These are phyloP conservation scores for Fusarium circinatum DNA, from an alignment of 2,329 filamentous ascomycete species.

Conservation along the genomic window DNA sequence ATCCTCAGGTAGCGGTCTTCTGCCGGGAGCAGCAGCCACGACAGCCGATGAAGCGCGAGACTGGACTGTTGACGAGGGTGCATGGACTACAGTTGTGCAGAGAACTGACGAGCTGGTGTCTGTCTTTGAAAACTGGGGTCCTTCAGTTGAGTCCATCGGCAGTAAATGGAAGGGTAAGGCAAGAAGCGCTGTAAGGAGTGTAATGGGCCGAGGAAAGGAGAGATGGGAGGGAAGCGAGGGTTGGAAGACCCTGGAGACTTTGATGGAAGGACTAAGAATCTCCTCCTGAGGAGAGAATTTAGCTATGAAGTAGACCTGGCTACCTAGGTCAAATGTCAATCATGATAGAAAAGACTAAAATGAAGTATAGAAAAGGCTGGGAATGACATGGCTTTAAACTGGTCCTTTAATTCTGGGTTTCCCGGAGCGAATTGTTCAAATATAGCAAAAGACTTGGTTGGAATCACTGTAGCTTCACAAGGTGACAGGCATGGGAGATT, in stretches of 20 bases:
- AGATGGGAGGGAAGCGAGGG: constrained; percentile 81
- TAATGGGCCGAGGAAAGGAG: constrained; percentile 84
- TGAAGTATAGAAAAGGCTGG: background rate
- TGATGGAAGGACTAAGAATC: constrained; percentile 65
- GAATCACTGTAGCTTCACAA: background rate
- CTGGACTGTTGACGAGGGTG: constrained; percentile 64
- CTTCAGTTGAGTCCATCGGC: constrained; percentile 73
- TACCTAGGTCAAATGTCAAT: background rate
- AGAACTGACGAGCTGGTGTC: constrained; percentile 85
- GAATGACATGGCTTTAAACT: background rate
- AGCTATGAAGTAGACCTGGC: background rate
- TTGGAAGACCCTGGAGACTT: constrained; percentile 69
- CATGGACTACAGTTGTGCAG: constrained; percentile 78
- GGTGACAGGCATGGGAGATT: background rate
- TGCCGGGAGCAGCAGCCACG: constrained; percentile 54
- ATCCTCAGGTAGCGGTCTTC: constrained; percentile 59
- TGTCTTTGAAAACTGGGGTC: constrained; percentile 82
- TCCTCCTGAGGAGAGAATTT: constrained; percentile 24
- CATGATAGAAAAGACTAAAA: constrained; percentile 12
- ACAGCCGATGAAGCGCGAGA: constrained; percentile 40
- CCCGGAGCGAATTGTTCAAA: background rate
- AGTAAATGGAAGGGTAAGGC: constrained; percentile 90
- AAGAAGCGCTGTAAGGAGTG: constrained; percentile 81
- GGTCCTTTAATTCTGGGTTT: background rate
- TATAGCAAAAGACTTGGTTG: background rate